Evolutionary conservation across 495 filamentous ascomycete genomes (phyloP), one percentile per base, ranked within the genome.

Genomic region (Penicillium soppii): DNA sequence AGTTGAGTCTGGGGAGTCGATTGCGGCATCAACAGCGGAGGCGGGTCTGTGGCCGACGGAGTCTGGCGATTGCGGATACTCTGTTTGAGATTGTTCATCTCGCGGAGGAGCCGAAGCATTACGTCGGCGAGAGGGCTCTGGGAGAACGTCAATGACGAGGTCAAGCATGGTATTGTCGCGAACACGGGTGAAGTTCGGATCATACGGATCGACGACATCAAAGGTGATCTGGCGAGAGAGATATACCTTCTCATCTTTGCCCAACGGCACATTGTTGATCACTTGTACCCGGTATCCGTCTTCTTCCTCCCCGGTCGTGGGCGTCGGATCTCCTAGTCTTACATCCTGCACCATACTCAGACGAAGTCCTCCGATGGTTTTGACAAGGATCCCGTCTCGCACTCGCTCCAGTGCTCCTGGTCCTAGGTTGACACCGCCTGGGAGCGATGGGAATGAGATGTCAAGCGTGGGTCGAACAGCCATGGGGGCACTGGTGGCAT

Each of bases 231-330:
- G 83, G 20, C 87, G 79, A n/a, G 83, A 74, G 48, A 98, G 74
- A 61, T 90, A 89, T 47, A 97, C 82, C 61, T 86, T 90, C 71
- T 98, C 94, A 58, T 96, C 91, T 50, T 89, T 86, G 7, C 94
- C 94, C 1, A 98, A 72, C 0, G 86, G 77, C 22, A 95, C 78
- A 59, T 88, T 88, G 37, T 88, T 88, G 66, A 97, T 80, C 35
- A 86, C 86, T 47, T 83, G 87, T 19, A 95, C 80, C 51, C 89
- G 77, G 70, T 82, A 95, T 29, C 72, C 71, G 29, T 71, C 73
- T 15, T 57, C 67, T 17, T 67, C 42, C 12, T 41, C 45, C 13
- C 59, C 69, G 13, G 70, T 30, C 32, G n/a, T 38, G 38, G 16
- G 68, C 6, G 58, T 46, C 4, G 66, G 55, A n/a, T 72, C 70